phyloP scores from a whole-genome alignment of 2,329 filamentous ascomycete genomes.

The Stachybotrys echinatus region DNA sequence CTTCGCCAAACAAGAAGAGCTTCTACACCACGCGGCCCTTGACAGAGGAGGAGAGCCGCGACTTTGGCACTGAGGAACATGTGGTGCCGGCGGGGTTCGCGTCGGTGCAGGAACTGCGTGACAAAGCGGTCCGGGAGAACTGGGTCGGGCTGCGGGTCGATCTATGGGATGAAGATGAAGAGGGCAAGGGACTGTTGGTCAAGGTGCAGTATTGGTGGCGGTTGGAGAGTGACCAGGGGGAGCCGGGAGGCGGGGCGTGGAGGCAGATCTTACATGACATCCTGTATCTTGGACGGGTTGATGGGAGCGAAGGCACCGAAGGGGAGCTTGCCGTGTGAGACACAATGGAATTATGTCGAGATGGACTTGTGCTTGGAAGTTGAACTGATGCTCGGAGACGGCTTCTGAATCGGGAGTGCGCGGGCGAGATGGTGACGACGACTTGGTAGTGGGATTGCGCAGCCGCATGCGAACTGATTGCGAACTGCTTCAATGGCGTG shows the following conservation, averaged over 20 bases:
- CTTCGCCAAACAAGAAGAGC: neutral
- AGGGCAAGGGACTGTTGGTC: slow-evolving; percentile 9
- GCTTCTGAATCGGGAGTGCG: no score
- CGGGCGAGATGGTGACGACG: no score
- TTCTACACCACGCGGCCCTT: neutral
- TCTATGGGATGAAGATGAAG: slow-evolving; percentile 10
- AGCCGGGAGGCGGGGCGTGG: slow-evolving; percentile 6
- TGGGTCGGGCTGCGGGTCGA: slow-evolving; percentile 21
- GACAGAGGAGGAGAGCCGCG: neutral
- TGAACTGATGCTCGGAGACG: no score
- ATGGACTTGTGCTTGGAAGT: no score
- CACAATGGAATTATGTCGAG: no score
- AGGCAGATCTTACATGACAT: slow-evolving; percentile 20
- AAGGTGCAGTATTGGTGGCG: slow-evolving; percentile 24
- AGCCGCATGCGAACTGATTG: no score
- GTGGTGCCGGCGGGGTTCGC: slow-evolving; percentile 7
- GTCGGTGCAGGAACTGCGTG: slow-evolving; percentile 4
- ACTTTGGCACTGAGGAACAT: slow-evolving; percentile 8
- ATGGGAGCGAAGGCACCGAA: slow-evolving; percentile 15
- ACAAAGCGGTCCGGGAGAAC: slow-evolving; percentile 8
- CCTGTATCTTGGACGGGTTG: slow-evolving; percentile 17
- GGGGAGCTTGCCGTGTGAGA: slow-evolving; percentile 3
- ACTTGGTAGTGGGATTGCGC: no score
- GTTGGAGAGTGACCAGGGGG: slow-evolving; percentile 5
- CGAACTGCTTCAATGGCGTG: no score